Base-by-base conservation (phyloP, 1,284 basidiomycete genomes). In the Papiliotrema nemorosa region DNA sequence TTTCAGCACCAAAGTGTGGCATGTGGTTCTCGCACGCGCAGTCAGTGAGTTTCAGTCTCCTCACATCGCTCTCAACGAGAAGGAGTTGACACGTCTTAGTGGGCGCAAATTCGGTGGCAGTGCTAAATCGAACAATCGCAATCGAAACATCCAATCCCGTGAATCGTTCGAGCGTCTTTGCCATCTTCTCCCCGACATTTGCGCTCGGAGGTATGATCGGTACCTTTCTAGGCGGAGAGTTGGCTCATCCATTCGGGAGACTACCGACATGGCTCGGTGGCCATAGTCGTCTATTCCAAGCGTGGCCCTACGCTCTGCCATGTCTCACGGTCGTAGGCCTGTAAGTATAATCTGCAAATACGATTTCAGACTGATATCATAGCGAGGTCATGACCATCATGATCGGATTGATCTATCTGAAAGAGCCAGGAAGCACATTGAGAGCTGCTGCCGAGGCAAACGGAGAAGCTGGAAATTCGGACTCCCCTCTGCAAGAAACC, bases 271-370 rank as follows among this genome's bases (percentile, higher is more conserved):
- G 50, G 49, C 37, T 65, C 6, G 61, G 61, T 0, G 64, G 63
- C 6, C 16, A 35, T 6, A 36, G 33, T 6, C 37, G 47, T 34
- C 39, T 63, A 5, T 64, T 54, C 55, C 25, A 25, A 33, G n/a
- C 31, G 5, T 60, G 53, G 44, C 64, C 64, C 2, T 65, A 58
- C 37, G 64, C 59, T 22, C 46, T 67, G 25, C 63, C 64, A 2
- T 54, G 59, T 33, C 37, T 63, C 14, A 36, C 57, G 53, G 14
- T 14, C 14, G 29, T 7, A 14, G 29, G 7, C 29, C 14, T 31
- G 29, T 31, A 14, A 52, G 57, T 62, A 7, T 7, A 7, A 31
- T 14, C 29, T n/a, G n/a, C n/a, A n/a, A n/a, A 31, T 31, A 14
- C 29, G 29, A 7, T 14, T 31, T 31, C 14, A 7, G 29, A 14